Evolutionary conservation across 139 green algal genomes (phyloP).

Genomic region (Astrephomene gubernaculifera): DNA sequence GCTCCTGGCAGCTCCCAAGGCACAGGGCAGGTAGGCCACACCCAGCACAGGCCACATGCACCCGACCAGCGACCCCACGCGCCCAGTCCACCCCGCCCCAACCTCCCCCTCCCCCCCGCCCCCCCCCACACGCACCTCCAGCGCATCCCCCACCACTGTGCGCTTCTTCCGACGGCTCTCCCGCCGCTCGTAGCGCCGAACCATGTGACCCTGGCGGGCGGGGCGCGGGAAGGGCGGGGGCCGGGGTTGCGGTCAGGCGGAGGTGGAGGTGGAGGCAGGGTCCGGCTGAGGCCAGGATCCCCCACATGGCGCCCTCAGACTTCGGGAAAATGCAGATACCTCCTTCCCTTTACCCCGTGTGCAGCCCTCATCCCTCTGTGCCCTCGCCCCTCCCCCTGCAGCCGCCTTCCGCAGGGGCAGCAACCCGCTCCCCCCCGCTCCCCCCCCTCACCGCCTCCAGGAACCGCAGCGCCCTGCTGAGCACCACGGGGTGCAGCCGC

Average conservation of each 20-base stretch:
- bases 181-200: slow-evolving; percentile 51
- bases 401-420: too few relatives aligned
- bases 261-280: background rate
- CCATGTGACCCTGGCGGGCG: slow-evolving; percentile 52
- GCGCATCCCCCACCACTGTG: slow-evolving; percentile 39
- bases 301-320: too few relatives aligned
- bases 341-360: too few relatives aligned
- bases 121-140: slow-evolving; percentile 14
- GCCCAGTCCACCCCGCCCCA: background rate
- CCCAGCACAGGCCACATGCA: background rate
- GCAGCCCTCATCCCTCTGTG: too few relatives aligned
- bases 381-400: too few relatives aligned
- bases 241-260: background rate
- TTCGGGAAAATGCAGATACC: too few relatives aligned
- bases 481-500: slow-evolving; percentile 51
- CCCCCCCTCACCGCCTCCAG: slow-evolving; percentile 32
- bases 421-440: too few relatives aligned
- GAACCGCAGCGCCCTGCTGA: slow-evolving; percentile 52
- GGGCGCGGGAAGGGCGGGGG: background rate
- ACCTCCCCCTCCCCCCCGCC: background rate
- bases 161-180: slow-evolving; percentile 54
- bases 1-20: too few relatives aligned
- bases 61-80: background rate
- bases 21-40: background rate
- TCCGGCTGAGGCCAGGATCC: too few relatives aligned